Conservation (phyloP, 2,329 filamentous ascomycete genomes). For the Alternaria brassicae region DNA sequence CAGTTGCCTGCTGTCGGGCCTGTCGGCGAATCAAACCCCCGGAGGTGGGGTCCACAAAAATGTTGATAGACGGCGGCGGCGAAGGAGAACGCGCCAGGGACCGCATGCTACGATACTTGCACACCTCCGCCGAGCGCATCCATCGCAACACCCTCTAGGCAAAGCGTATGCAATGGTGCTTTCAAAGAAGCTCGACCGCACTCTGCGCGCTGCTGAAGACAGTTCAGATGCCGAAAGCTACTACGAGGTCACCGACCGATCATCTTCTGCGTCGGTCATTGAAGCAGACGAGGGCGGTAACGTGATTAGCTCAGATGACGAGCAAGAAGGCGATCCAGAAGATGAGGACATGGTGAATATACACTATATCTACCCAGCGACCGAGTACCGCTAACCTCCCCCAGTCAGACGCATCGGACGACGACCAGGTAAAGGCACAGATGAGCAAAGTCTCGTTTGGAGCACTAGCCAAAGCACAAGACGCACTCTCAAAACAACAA, state of each 20-base stretch:
- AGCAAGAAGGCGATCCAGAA: conserved; percentile 27
- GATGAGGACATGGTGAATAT: conserved; percentile 39
- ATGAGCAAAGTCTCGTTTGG: conserved; percentile 80
- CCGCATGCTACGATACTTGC: background rate
- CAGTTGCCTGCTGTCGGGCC: conserved; percentile 22
- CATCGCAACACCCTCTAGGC: background rate
- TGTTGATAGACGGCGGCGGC: conserved; percentile 11
- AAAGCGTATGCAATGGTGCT: conserved; percentile 37
- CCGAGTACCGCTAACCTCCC: conserved; percentile 14
- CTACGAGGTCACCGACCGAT: conserved; percentile 51
- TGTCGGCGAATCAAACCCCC: conserved; percentile 19
- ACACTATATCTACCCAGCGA: background rate
- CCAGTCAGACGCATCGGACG: conserved; percentile 47
- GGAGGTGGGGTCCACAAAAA: conserved; percentile 25
- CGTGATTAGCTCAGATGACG: conserved; percentile 47
- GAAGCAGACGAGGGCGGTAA: conserved; percentile 47
- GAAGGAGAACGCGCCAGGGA: background rate
- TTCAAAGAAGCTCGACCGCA: conserved; percentile 46
- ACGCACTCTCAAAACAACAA: conserved; percentile 61
- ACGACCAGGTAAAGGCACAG: conserved; percentile 53
- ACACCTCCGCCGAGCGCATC: background rate
- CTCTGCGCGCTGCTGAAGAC: conserved; percentile 46
- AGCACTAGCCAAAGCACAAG: conserved; percentile 86
- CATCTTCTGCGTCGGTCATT: conserved; percentile 51
- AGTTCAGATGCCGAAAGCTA: conserved; percentile 49